Base-by-base conservation (phyloP, 73 alveolate species). In the Uronychia binucleata region DNA sequence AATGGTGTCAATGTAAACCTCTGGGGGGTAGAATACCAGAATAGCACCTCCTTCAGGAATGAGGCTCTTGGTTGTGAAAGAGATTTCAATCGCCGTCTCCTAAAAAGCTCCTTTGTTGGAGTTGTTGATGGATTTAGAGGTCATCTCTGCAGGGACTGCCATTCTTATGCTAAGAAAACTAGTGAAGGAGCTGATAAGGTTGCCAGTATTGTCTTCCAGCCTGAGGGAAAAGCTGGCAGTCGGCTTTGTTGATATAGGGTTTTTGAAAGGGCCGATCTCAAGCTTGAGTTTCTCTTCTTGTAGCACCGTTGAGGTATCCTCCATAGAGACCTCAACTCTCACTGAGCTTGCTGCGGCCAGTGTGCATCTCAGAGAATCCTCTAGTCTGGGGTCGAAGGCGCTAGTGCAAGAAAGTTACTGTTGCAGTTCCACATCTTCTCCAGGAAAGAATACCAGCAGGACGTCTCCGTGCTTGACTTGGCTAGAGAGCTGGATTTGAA, bases 191-290 rank as follows among this genome's bases (percentile, higher is more conserved):
- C 74, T 82, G 13, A 82, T 74, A 0, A 26, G 1, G 58, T 27
- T 34, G 31, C 35, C 59, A 8, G 1, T 27, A 0, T 28, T 29
- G 34, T 82, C 74, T n/a, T 19, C 33, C 28, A 82, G 0, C 1
- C 34, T 34, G 74, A 82, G 34, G 1, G 31, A 14, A 74, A 82
- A 82, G 8, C 59, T 33, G 29, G 28, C 77, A 1, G 79, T 82
- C 74, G 89, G 89, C 30, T 82, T 13, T 32, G 89, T 82, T 0
- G 89, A 58, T 11, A 67, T 1, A 30, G 89, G 89, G 34, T 82
- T 82, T 1, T 26, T 82, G 11, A 33, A 5, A 0, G 31, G 26
- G 27, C 30, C 28, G 0, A 82, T 33, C 28, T 59, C 1, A 5
- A 82, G 27, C 1, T 67, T 67, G 26, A 33, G 29, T 67, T 74